Conservation (phyloP, 1,284 basidiomycete species). For the Pseudozyma sp. region DNA sequence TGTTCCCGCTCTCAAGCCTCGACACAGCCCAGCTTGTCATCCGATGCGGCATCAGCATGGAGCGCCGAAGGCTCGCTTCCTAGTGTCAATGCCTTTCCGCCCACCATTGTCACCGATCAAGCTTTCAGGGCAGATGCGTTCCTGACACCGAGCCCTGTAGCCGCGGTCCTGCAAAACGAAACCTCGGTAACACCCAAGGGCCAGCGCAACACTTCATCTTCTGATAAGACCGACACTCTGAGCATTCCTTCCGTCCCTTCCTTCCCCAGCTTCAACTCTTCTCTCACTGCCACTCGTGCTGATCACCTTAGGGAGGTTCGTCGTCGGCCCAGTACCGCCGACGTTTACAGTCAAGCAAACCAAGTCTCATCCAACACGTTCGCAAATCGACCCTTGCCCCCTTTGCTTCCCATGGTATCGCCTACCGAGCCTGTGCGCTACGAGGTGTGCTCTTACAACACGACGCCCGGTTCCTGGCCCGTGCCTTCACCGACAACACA, state of each 20-base stretch:
- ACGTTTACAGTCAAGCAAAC: conserved; percentile 32
- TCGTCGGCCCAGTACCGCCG: conserved; percentile 44
- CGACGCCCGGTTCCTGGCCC: neutral
- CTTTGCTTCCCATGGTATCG: conserved; percentile 2
- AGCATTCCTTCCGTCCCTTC: conserved; percentile 35
- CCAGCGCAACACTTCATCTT: neutral
- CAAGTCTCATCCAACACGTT: conserved; percentile 18
- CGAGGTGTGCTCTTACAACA: conserved; percentile 27
- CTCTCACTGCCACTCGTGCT: conserved; percentile 19
- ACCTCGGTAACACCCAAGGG: neutral
- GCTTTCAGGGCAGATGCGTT: neutral
- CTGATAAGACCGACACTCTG: conserved; percentile 13
- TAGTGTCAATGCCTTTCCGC: neutral
- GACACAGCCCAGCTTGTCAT: conserved; percentile 20
- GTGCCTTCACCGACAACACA: neutral
- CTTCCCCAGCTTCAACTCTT: conserved; percentile 32
- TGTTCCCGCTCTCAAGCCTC: conserved; percentile 36
- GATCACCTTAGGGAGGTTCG: conserved; percentile 5
- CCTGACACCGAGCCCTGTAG: neutral
- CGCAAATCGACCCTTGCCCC: conserved; percentile 2
- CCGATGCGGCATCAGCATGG: conserved; percentile 24
- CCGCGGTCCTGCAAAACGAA: neutral
- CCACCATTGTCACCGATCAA: conserved; percentile 6
- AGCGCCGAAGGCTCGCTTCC: conserved; percentile 12
- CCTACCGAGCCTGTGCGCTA: conserved; percentile 17